Conservation (phyloP, 495 filamentous ascomycete genomes). For the Daldinia vernicosa region DNA sequence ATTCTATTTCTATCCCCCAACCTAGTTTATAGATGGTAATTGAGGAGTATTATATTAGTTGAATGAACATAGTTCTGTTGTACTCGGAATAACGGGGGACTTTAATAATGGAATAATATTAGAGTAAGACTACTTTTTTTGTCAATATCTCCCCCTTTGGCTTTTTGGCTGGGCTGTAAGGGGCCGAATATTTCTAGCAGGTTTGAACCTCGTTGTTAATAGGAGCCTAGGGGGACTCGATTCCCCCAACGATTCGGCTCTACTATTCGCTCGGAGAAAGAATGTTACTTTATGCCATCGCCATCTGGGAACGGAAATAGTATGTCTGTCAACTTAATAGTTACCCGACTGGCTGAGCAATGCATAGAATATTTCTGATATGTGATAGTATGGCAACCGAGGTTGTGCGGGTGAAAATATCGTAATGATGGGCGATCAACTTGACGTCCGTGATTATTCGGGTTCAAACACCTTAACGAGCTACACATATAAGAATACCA, state of each 20-base stretch:
- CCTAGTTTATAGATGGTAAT: too few species aligned
- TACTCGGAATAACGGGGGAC: too few species aligned
- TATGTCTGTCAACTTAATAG: not conserved
- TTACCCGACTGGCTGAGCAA: not conserved
- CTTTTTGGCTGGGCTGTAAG: not conserved
- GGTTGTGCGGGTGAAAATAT: not conserved
- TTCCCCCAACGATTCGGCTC: not conserved
- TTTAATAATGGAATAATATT: too few species aligned
- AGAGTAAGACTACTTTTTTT: too few species aligned
- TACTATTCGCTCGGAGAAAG: not conserved
- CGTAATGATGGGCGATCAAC: not conserved
- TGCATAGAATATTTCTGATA: not conserved
- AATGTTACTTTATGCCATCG: not conserved
- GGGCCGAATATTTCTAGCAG: not conserved
- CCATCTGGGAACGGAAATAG: not conserved
- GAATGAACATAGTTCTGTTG: too few species aligned
- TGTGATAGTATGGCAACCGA: not conserved
- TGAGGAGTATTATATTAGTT: too few species aligned
- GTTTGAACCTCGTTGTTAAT: not conserved
- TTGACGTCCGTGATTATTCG: not conserved
- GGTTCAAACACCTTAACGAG: too few species aligned
- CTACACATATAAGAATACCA: too few species aligned
- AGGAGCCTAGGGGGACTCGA: not conserved
- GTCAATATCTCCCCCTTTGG: too few species aligned
- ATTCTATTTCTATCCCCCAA: too few species aligned